Evolutionary conservation across 805 yeast species (phyloP).

Genomic region (Hanseniaspora clermontiae): DNA sequence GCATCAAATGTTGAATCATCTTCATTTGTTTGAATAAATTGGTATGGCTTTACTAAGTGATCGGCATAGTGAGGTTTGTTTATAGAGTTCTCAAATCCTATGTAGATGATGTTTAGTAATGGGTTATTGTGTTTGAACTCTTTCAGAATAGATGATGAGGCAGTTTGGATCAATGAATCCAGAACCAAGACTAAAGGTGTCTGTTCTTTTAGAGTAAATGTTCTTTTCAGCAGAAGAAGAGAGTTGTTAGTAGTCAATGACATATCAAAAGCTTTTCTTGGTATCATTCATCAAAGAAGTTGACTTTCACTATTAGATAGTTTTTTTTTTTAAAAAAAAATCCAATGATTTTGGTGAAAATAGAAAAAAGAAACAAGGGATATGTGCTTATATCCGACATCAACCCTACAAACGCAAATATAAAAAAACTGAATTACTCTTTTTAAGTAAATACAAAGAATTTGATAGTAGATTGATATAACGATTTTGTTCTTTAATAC

Average conservation of each 20-base stretch:
- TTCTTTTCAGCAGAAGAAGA: constrained; percentile 51
- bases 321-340: too few relatives aligned
- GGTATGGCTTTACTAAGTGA: constrained; percentile 37
- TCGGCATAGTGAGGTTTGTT: constrained; percentile 39
- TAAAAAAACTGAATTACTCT: too few relatives aligned
- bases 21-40: constrained; percentile 11
- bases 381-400: too few relatives aligned
- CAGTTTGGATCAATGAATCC: constrained; percentile 64
- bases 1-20: background rate
- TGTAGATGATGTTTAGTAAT: constrained; percentile 27
- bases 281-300: too few relatives aligned
- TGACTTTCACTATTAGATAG: too few relatives aligned
- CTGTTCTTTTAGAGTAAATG: constrained; percentile 55
- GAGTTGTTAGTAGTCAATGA: constrained; percentile 31
- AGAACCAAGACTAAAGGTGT: constrained; percentile 59
- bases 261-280: too few relatives aligned
- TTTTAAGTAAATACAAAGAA: too few relatives aligned
- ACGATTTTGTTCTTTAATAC: too few relatives aligned
- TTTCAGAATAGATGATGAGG: constrained; percentile 35
- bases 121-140: constrained; percentile 42
- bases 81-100: constrained; percentile 54
- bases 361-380: too few relatives aligned
- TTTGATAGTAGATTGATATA: too few relatives aligned
- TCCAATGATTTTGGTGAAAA: too few relatives aligned
- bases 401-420: too few relatives aligned